Conservation (phyloP, 176 grass and related monocot genomes). For the Areca catechu region DNA sequence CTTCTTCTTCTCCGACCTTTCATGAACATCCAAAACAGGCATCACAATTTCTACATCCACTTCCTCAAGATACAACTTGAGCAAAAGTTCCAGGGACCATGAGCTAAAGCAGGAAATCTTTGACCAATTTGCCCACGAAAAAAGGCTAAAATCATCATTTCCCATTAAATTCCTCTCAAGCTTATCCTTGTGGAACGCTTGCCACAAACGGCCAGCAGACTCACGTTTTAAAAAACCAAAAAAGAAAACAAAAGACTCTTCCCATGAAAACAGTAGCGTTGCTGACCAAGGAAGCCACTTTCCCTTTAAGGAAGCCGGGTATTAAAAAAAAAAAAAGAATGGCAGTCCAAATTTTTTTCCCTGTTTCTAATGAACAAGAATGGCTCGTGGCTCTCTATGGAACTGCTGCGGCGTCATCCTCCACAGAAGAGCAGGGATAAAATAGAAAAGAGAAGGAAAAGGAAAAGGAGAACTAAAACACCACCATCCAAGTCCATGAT, state of each 20-base stretch:
- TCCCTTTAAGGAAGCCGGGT: conserved; percentile 29
- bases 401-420: not conserved
- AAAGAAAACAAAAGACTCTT: conserved; percentile 25
- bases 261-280: conserved; percentile 26
- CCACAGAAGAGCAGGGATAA: not conserved
- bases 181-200: conserved; percentile 28
- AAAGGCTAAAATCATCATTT: too few species aligned
- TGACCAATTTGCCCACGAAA: not conserved
- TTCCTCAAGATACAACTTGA: too few species aligned
- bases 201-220: conserved; percentile 16
- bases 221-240: conserved; percentile 14
- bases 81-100: not conserved
- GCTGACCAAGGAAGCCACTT: conserved; percentile 52
- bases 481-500: not conserved
- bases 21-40: too few species aligned
- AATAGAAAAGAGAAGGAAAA: not conserved
- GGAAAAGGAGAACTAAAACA: not conserved
- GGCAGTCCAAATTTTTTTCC: conserved; percentile 9
- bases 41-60: too few species aligned
- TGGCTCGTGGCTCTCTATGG: not conserved
- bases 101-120: not conserved
- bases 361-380: not conserved
- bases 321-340: conserved; percentile 20
- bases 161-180: not conserved
- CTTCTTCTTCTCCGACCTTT: too few species aligned